These are phyloP conservation scores for Backusella parvicylindrica DNA, from an alignment of 192 early-diverging fungal species.

Conservation along the genomic window DNA sequence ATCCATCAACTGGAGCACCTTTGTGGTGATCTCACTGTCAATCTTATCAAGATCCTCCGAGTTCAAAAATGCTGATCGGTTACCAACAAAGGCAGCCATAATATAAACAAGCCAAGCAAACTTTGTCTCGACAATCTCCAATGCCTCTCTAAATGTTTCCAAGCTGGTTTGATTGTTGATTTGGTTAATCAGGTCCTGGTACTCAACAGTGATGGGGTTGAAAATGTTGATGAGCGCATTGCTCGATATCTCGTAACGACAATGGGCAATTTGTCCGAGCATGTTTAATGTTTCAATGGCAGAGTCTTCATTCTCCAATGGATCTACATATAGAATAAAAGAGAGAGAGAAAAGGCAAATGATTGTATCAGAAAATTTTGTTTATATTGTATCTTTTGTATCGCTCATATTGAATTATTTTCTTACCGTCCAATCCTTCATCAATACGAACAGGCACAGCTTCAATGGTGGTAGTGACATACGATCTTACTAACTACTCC, in stretches of 20 bases:
- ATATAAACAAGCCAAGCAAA: slow-evolving; percentile 83
- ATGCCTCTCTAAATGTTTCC: slow-evolving; percentile 40
- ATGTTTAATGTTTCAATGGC: slow-evolving; percentile 66
- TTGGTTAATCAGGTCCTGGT: slow-evolving; percentile 38
- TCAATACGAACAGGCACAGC: slow-evolving; percentile 47
- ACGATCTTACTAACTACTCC: slow-evolving; percentile 44
- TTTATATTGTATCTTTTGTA: background rate
- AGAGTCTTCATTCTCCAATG: slow-evolving; percentile 64
- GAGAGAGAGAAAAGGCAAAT: too few species aligned
- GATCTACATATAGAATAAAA: slow-evolving; percentile 36
- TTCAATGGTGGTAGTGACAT: slow-evolving; percentile 49
- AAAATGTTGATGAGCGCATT: slow-evolving; percentile 46
- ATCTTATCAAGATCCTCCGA: slow-evolving; percentile 76
- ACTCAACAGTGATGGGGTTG: slow-evolving; percentile 61
- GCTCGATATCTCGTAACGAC: slow-evolving; percentile 62
- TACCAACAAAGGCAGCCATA: slow-evolving; percentile 64
- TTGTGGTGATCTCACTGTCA: slow-evolving; percentile 73
- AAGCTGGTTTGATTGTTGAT: slow-evolving; percentile 1
- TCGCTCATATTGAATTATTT: background rate
- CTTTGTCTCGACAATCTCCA: slow-evolving; percentile 58
- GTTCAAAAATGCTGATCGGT: slow-evolving; percentile 57
- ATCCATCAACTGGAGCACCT: slow-evolving; percentile 67
- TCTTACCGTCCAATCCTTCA: slow-evolving; percentile 53
- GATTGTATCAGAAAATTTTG: background rate
- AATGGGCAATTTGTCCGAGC: slow-evolving; percentile 65